Evolutionary conservation across 139 green algal genomes (phyloP).

Genomic region (Coelastrella sp.): DNA sequence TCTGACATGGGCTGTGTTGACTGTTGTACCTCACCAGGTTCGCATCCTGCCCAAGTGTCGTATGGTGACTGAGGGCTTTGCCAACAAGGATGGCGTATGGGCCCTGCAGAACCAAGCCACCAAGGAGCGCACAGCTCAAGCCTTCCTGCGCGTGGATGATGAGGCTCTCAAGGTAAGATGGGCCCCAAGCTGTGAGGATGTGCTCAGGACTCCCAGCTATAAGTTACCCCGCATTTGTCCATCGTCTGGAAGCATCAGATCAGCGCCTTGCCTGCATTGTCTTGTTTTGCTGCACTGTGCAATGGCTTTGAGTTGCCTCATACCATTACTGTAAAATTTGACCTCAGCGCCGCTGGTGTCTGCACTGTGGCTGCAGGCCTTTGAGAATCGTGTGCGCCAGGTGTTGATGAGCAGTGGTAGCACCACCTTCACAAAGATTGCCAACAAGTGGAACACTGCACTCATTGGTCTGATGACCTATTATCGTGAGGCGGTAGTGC

Average conservation of each 20-base stretch:
- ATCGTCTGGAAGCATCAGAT: no score
- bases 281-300: no score
- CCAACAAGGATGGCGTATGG: conserved; percentile 97
- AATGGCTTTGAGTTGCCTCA: no score
- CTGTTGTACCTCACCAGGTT: conserved; percentile 61
- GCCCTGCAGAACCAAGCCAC: conserved; percentile 96
- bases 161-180: conserved; percentile 94
- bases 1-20: no score
- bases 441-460: conserved; percentile 99
- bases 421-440: conserved; percentile 99
- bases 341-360: conserved; percentile 75
- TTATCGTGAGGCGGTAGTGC: conserved; percentile 88
- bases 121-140: conserved; percentile 95
- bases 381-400: conserved; percentile 86
- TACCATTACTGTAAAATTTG: no score
- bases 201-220: no score
- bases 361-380: not conserved
- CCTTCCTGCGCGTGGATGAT: conserved; percentile 98
- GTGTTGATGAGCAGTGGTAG: conserved; percentile 97
- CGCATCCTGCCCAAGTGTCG: conserved; percentile 97
- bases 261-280: no score
- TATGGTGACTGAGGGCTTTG: conserved; percentile 89
- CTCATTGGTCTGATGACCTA: conserved; percentile 99
- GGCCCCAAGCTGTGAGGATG: no score
- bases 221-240: no score